A percentile compares a stretch with the other conserved stretches of the same genome.
phyloP scores from a whole-genome alignment of 2,329 filamentous ascomycete species.

The Intubia oerlemansii region DNA sequence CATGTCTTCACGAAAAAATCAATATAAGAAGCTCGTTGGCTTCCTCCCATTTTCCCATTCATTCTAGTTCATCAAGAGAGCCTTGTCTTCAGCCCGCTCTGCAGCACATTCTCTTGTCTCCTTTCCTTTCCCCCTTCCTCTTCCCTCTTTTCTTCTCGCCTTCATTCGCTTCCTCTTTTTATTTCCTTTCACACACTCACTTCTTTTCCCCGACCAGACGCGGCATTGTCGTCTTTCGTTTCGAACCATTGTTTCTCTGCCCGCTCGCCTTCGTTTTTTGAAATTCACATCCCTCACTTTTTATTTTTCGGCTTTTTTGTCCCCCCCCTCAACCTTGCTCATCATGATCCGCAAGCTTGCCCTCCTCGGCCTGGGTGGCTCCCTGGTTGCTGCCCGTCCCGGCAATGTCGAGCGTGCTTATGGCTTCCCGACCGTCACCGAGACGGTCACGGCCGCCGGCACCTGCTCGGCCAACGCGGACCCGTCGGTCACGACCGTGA shows the following conservation, averaged over 20 bases:
- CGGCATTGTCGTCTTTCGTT: too few species aligned
- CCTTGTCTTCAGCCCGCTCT: too few species aligned
- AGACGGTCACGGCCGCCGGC: slow-evolving; percentile 5
- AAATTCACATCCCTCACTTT: background rate
- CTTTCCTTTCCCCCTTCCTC: background rate
- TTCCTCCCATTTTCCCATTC: too few species aligned
- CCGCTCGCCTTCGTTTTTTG: background rate
- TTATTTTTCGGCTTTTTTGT: background rate
- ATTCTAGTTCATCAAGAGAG: too few species aligned
- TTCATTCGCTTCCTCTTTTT: background rate
- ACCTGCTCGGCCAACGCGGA: slow-evolving; percentile 1
- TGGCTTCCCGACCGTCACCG: slow-evolving; percentile 6
- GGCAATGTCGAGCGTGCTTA: slow-evolving; percentile 6
- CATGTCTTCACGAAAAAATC: too few species aligned
- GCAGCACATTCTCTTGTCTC: background rate
- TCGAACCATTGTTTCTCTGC: too few species aligned
- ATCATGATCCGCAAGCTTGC: slow-evolving; percentile 5
- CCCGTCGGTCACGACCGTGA: slow-evolving; percentile 1
- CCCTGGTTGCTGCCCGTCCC: slow-evolving; percentile 5
- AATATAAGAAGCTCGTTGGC: too few species aligned
- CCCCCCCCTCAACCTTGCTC: background rate
- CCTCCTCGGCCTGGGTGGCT: slow-evolving; percentile 6
- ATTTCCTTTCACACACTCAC: background rate
- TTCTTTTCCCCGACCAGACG: too few species aligned
- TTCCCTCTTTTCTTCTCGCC: too few species aligned